Base-by-base conservation (phyloP, 495 filamentous ascomycete species). In the Hypomontagnella submonticulosa region DNA sequence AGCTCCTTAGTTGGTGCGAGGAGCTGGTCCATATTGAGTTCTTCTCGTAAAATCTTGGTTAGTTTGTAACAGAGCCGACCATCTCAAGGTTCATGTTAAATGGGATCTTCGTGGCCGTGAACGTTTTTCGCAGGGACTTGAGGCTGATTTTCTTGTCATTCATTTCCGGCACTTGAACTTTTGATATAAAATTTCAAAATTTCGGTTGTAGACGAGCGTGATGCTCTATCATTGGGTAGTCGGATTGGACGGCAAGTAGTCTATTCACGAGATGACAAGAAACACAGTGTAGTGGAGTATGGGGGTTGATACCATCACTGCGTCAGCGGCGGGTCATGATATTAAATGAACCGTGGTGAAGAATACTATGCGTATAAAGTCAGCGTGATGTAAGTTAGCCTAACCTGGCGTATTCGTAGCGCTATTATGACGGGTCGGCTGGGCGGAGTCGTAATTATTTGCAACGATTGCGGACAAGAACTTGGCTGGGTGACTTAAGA, bases 241-340 rank as follows among this genome's bases (percentile, higher is more conserved):
- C 23, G 53, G 58, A 53, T 62, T 48, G 51, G 63, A 61, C 63
- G 42, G 27, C 57, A 67, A 57, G 44, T 50, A 32, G 43, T 57
- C 40, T 41, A 34, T 44, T 42, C 19, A 46, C 33, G 40, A 34
- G 16, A 65, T 47, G 53, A 65, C 49, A 51, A 57, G 52, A 33
- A 34, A 41, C 20, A 43, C 32, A 55, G 42, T 52, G 38, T 18
- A 37, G 20, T 27, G 6, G 23, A 27, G 23, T 27, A 61, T 32
- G 33, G 48, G 33, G 40, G 34, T 18, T 36, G 15, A 33, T 56
- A 66, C 33, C 41, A 54, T 59, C 54, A 56, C 54, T 63, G 65
- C 59, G 59, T 68, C 57, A 61, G 47, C 61, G 64, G 44, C 57
- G 51, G 52, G 57, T 57, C 55, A 59, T 66, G 42, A 56, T 60